Evolutionary conservation across 176 grass and related monocot species (phyloP), one percentile per base, ranked within the genome.

Genomic region (Calamus simplicifolius): DNA sequence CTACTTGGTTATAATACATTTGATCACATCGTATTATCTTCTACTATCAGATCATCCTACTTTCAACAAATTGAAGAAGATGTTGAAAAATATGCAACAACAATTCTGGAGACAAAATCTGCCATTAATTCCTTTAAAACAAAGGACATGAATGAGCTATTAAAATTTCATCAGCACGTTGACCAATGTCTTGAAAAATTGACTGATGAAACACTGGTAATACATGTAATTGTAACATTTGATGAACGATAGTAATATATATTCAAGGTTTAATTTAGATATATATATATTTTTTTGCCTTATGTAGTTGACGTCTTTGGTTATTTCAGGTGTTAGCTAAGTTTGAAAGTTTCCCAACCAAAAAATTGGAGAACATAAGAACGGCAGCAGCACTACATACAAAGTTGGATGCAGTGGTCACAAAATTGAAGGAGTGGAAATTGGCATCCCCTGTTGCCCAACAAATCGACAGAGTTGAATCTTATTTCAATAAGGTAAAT

Each of bases 191-290:
- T 89, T 25, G 81, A 51, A 68, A 67, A 66, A 23, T 67, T 89
- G 30, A 84, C 81, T 19, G 85, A 89, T 73, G 85, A 89, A 80
- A 77, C 81, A 59, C 85, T 84, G 85, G 85, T 74, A 51, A 30
- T 55, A 12, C 10, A 43, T 13, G 35, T 2, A 43, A 43, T 12
- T 10, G 35, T 13, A 43, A 43, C 10, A 43, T 43, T 43, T 12
- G 35, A 43, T 43, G 35, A 43, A 43, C 12, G 12, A 2, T 43
- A 2, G 35, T 10, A 43, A 10, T 43, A 43, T 43, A 43, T 0
- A 43, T 43, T 12, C 6, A 43, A 12, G 35, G 35, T 43, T 43
- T 43, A 10, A 7, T 10, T 43, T 43, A 10, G 8, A 43, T n/a
- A n/a, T n/a, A n/a, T n/a, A 43, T 15, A 17, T 67, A 18, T 65